These are phyloP conservation scores for Schwanniomyces yamadae DNA, from an alignment of 805 yeast genomes.

Conservation along the genomic window DNA sequence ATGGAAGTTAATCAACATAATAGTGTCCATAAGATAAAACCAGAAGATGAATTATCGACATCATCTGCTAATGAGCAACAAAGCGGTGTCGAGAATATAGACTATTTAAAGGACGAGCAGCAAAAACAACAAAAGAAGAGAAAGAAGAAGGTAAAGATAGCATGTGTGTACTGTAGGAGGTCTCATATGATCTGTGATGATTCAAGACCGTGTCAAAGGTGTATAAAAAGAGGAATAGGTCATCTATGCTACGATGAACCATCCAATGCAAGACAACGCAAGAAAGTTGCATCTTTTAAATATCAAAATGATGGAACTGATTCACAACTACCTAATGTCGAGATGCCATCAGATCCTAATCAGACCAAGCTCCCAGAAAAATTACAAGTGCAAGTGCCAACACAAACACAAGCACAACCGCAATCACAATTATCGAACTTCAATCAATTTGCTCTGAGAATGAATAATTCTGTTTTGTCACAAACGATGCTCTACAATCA, in stretches of 20 bases:
- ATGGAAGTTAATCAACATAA: background rate
- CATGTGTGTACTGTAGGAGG: slow-evolving; percentile 89
- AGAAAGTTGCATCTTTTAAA: slow-evolving; percentile 30
- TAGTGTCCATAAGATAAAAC: background rate
- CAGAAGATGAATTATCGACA: background rate
- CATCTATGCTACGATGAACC: slow-evolving; percentile 83
- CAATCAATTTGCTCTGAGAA: slow-evolving; percentile 7
- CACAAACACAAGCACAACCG: slow-evolving; percentile 1
- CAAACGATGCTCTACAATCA: slow-evolving; percentile 49
- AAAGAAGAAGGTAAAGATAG: slow-evolving; percentile 56
- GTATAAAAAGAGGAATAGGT: slow-evolving; percentile 83
- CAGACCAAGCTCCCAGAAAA: slow-evolving; percentile 2
- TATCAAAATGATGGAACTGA: slow-evolving; percentile 5
- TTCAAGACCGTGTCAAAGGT: slow-evolving; percentile 71
- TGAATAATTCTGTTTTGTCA: slow-evolving; percentile 29
- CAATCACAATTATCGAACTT: slow-evolving; percentile 5
- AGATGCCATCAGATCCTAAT: slow-evolving; percentile 9
- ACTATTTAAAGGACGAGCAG: background rate
- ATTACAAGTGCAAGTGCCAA: background rate
- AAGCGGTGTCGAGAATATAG: background rate
- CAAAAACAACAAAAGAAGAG: slow-evolving; percentile 25
- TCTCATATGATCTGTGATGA: slow-evolving; percentile 94
- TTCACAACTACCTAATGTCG: background rate
- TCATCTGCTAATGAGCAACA: background rate
- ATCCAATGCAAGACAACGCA: slow-evolving; percentile 40